Base-by-base conservation (phyloP, 306 rosid species). In the Malus fusca region DNA sequence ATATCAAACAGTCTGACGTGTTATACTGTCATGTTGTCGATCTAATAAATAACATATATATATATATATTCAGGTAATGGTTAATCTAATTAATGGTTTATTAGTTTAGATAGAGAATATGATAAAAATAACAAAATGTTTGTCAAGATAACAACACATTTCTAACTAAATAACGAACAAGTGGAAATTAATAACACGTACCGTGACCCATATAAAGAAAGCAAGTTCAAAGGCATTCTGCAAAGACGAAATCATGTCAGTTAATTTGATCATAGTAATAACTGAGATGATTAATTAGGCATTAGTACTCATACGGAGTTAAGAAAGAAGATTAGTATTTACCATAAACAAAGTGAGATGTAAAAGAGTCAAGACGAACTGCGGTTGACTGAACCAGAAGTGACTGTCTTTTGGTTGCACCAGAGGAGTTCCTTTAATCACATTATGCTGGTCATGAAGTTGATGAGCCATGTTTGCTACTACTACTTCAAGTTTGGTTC, bases 151-250 rank as follows among this genome's bases (percentile, higher is more conserved):
- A 15, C 53, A 4, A 14, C 55, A 66, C 28, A 66, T n/a, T 6
- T 46, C 33, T 0, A 26, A 31, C 17, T 59, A 66, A 6, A 74
- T 4, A 4, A 2, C 23, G 43, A 22, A 26, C 30, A 70, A 43
- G 22, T 35, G 25, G 15, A 21, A 55, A 40, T 11, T 1, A 12
- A n/a, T n/a, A 9, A 21, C 15, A 14, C 55, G 6, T 84, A 88
- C 88, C 88, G 90, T 80, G 78, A 88, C 90, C 92, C 92, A 88
- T 19, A 79, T 74, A 66, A 88, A 84, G 85, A 88, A 88, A 42
- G 88, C 79, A 6, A 86, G 61, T 73, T 88, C 92, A 66, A 88
- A 88, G n/a, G 92, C 79, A 40, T 86, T 88, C 92, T 86, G 88
- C 6, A 63, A 75, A 65, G 67, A 26, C 21, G 14, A 12, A 72